Evolutionary conservation across 805 yeast species (phyloP).

Genomic region (Yarrowia hollandica): DNA sequence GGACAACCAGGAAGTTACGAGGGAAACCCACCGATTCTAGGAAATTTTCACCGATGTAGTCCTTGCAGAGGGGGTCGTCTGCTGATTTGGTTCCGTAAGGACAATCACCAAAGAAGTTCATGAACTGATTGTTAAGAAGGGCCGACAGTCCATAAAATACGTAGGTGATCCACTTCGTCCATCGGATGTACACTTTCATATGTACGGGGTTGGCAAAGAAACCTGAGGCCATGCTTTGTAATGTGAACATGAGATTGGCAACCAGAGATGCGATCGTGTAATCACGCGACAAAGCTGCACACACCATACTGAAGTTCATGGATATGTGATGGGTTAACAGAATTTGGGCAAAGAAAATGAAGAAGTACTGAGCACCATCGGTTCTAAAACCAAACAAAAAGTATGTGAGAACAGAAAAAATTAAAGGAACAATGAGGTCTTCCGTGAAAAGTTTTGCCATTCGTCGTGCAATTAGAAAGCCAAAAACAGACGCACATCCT

Average conservation of each 20-base stretch:
- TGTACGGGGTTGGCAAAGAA: constrained; percentile 69
- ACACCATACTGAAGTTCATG: constrained; percentile 53
- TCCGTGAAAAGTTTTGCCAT: constrained; percentile 66
- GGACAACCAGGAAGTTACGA: constrained; percentile 62
- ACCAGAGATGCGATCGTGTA: constrained; percentile 61
- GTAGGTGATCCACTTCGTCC: constrained; percentile 77
- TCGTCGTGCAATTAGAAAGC: constrained; percentile 66
- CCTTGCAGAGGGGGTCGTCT: constrained; percentile 45
- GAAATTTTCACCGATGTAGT: constrained; percentile 57
- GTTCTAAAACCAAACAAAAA: constrained; percentile 74
- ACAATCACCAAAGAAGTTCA: constrained; percentile 62
- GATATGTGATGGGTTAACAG: constrained; percentile 59
- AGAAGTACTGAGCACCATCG: constrained; percentile 51
- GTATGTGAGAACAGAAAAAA: constrained; percentile 61
- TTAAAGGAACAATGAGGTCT: constrained; percentile 62
- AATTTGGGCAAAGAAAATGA: constrained; percentile 59
- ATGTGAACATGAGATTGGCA: constrained; percentile 64
- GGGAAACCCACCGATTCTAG: constrained; percentile 61
- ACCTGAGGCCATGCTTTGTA: constrained; percentile 79
- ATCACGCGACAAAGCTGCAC: constrained; percentile 59
- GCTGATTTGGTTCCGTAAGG: constrained; percentile 41
- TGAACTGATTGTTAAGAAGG: constrained; percentile 61
- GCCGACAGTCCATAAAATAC: constrained; percentile 81
- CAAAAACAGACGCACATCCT: constrained; percentile 61
- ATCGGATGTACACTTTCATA: constrained; percentile 82